Base-by-base conservation (phyloP, 495 filamentous ascomycete species). In the Achaetomiella virescens region DNA sequence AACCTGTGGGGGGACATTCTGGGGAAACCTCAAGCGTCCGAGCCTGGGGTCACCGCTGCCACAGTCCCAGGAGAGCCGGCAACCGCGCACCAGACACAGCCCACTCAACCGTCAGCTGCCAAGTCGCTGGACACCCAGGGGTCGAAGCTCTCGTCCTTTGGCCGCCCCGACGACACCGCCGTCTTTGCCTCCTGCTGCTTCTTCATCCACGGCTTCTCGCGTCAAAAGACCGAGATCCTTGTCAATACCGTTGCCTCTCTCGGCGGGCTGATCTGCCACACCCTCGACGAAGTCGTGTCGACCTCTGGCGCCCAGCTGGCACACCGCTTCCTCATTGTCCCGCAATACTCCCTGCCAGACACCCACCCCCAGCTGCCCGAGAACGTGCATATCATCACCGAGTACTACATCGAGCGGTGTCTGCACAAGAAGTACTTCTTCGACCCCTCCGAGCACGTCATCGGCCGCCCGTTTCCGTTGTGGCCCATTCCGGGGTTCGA, bases 351-450 rank as follows among this genome's bases (percentile, higher is more conserved):
- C 0, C 56, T 62, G 12, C 63, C 72, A 0, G 67, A 75, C 14
- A 65, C 71, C 15, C 73, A 74, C 18, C 75, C 76, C 6, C 40
- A 29, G 2, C 43, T 72, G 1, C 74, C 69, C 1, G 56, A 66
- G 14, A 68, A 67, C 20, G 65, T 79, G 37, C 58, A 72, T 33
- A 68, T 84, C 41, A 86, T 95, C 36, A 97, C 89, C 10, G 88
- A 96, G 60, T 93, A 91, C 78, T 98, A 92, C 84, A 76, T 97
- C 36, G 93, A 98, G 70, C 78, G 82, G 41, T 97, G 92, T 66
- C 72, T 97, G 31, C 81, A 90, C 62, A 78, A 82, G 15, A 90
- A 88, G 62, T 73, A 67, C 9, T 78, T 90, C 53, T 80, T 89
- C 35, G 74, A 84, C 10, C 89, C 91, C n/a, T 68, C 72, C 47